Conservation (phyloP, 495 filamentous ascomycete species). For the Trichoderma asperelloides region DNA sequence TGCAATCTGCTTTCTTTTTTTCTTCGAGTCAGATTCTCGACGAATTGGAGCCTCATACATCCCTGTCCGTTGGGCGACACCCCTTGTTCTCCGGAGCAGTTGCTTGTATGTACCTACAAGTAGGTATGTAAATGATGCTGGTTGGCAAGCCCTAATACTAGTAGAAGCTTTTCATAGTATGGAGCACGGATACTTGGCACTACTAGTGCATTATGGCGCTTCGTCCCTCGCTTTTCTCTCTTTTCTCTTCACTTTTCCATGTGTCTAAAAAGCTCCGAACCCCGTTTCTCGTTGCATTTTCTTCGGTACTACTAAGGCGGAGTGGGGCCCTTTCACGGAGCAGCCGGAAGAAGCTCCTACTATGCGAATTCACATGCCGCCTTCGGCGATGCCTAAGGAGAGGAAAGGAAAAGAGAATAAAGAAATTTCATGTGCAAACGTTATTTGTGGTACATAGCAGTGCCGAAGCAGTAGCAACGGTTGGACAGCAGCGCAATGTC, state of each 20-base stretch:
- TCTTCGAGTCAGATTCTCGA: not conserved
- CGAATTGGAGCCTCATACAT: not conserved
- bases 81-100: not conserved
- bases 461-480: too few relatives aligned
- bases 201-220: too few relatives aligned
- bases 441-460: not conserved
- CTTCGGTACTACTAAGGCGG: not conserved
- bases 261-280: not conserved
- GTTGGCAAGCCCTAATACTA: too few relatives aligned
- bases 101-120: too few relatives aligned
- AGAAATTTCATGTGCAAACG: not conserved
- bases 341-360: not conserved
- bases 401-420: not conserved
- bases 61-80: not conserved
- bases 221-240: too few relatives aligned
- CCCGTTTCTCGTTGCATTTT: not conserved
- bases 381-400: not conserved
- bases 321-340: slow-evolving; percentile 1
- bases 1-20: not conserved
- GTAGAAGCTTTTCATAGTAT: too few relatives aligned
- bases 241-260: not conserved
- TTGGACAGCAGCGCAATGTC: too few relatives aligned
- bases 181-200: too few relatives aligned
- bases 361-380: not conserved
- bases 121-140: too few relatives aligned